phyloP scores from a whole-genome alignment of 345 rosid species.

The Fremontodendron californicum region DNA sequence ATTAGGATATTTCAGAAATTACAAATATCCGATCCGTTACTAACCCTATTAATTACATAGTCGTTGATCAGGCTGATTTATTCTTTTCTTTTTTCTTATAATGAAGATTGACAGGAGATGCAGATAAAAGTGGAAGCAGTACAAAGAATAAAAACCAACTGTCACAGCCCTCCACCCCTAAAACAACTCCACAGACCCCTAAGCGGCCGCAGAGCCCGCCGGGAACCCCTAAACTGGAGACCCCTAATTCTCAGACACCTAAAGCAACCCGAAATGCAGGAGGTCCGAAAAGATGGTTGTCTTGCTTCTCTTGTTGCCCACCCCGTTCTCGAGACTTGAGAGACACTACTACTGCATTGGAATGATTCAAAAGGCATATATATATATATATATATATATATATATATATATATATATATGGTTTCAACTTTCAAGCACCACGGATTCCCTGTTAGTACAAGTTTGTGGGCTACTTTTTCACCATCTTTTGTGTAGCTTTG shows the following conservation, averaged over 20 bases:
- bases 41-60: no score
- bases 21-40: neutral
- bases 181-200: neutral
- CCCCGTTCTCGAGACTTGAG: constrained; percentile 13
- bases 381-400: no score
- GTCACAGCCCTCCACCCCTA: neutral
- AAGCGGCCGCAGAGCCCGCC: constrained; percentile 2
- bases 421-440: constrained; percentile 19
- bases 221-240: neutral
- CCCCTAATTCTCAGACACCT: constrained; percentile 21
- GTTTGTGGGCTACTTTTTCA: neutral
- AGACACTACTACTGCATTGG: neutral
- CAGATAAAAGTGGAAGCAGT: constrained; percentile 22
- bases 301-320: constrained; percentile 59
- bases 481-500: neutral
- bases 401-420: no score
- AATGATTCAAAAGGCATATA: neutral
- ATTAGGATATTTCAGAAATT: neutral
- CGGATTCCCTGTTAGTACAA: constrained; percentile 45
- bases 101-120: constrained; percentile 51
- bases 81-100: neutral
- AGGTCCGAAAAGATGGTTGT: constrained; percentile 40
- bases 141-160: constrained; percentile 21
- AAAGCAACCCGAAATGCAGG: constrained; percentile 19
- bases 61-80: neutral